phyloP scores from a whole-genome alignment of 2,329 filamentous ascomycete genomes.

The Aspergillus novoparasiticus region DNA sequence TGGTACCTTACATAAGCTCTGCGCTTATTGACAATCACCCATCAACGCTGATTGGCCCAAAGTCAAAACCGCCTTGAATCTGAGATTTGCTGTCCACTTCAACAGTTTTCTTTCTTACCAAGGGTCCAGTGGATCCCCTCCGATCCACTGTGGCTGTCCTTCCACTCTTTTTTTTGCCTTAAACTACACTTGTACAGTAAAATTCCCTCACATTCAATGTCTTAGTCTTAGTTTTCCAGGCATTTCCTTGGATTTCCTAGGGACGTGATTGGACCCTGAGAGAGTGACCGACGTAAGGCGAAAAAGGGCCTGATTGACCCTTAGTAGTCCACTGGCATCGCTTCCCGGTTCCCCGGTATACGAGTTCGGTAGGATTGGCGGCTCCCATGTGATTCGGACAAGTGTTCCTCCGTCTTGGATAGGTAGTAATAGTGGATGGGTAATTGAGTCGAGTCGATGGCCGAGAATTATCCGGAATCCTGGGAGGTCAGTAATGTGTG shows the following conservation, averaged over 20 bases:
- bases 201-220: neutral
- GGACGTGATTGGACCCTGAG: neutral
- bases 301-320: neutral
- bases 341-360: neutral
- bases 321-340: too few relatives aligned
- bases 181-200: too few relatives aligned
- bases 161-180: too few relatives aligned
- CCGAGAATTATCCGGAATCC: neutral
- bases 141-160: neutral
- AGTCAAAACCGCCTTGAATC: too few relatives aligned
- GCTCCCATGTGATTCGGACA: too few relatives aligned
- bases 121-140: too few relatives aligned
- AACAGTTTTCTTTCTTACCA: too few relatives aligned
- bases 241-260: neutral
- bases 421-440: too few relatives aligned
- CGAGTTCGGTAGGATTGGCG: neutral
- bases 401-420: too few relatives aligned
- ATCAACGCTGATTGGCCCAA: neutral
- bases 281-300: neutral
- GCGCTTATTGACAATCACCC: neutral
- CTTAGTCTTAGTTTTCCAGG: neutral
- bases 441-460: neutral
- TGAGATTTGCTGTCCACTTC: too few relatives aligned
- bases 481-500: too few relatives aligned
- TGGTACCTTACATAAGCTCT: neutral